Evolutionary conservation across 169 alveolate genomes (phyloP).

Genomic region (Neospora caninum): DNA sequence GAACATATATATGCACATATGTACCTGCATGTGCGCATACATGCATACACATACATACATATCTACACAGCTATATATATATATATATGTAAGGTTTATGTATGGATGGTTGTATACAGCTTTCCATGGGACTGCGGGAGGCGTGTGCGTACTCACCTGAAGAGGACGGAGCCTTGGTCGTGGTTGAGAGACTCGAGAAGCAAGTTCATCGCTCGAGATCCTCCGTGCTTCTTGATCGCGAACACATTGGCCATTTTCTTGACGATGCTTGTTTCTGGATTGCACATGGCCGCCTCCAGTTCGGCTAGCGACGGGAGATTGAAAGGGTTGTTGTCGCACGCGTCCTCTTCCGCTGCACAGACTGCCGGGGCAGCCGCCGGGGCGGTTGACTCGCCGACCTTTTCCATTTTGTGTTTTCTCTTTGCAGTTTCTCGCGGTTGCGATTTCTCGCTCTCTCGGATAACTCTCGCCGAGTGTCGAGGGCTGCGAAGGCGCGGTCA

Average conservation of each 20-base stretch:
- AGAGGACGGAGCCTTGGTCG: neutral
- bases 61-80: neutral
- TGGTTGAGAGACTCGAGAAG: neutral
- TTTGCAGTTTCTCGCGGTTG: no score
- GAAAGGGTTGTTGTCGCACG: neutral
- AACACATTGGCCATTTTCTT: neutral
- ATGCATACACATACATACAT: neutral
- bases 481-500: no score
- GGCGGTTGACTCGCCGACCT: neutral
- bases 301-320: neutral
- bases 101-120: no score
- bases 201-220: neutral
- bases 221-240: slow-evolving; percentile 1
- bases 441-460: no score
- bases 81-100: neutral
- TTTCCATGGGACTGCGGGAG: no score
- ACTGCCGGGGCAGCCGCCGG: neutral
- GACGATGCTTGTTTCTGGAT: neutral
- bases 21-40: neutral
- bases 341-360: neutral
- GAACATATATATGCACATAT: neutral
- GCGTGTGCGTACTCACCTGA: neutral
- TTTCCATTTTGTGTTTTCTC: no score
- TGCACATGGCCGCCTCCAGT: slow-evolving; percentile 18
- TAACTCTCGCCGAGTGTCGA: no score